These are phyloP conservation scores for Magnusiomyces suaveolens DNA, from an alignment of 1,139 yeast genomes.

Conservation along the genomic window DNA sequence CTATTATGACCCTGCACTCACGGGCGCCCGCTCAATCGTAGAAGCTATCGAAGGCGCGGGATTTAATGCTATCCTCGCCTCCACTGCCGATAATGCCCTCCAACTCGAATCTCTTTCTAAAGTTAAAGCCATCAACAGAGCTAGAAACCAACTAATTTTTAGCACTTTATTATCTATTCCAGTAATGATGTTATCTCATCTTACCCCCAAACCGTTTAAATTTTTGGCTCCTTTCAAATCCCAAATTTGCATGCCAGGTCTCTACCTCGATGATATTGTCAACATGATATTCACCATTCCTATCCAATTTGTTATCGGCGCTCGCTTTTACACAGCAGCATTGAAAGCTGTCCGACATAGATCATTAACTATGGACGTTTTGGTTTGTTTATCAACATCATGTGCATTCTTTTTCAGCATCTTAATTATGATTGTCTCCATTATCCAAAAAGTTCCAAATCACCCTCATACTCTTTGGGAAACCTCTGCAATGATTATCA, in stretches of 20 bases:
- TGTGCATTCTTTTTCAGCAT: constrained; percentile 70
- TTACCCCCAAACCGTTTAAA: constrained; percentile 31
- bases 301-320: constrained; percentile 60
- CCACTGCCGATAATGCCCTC: constrained; percentile 41
- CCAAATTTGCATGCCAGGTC: constrained; percentile 27
- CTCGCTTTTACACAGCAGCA: constrained; percentile 55
- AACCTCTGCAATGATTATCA: constrained; percentile 73
- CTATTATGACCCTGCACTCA: constrained; percentile 37
- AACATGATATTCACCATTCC: constrained; percentile 54
- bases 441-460: constrained; percentile 28
- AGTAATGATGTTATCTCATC: constrained; percentile 47
- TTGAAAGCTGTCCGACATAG: constrained; percentile 53
- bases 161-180: constrained; percentile 55
- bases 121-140: constrained; percentile 59
- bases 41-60: constrained; percentile 42
- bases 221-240: constrained; percentile 23
- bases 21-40: constrained; percentile 52
- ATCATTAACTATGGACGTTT: constrained; percentile 92
- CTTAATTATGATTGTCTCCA: constrained; percentile 43
- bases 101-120: constrained; percentile 65
- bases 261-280: constrained; percentile 42
- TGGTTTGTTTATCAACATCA: constrained; percentile 74
- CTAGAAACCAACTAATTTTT: constrained; percentile 50
- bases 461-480: constrained; percentile 73
- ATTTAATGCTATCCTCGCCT: constrained; percentile 39